A percentile compares a stretch with the other conserved stretches of the same genome.
These are phyloP conservation scores for Physocladia obscura DNA, from an alignment of 192 early-diverging fungal genomes.

Conservation along the genomic window DNA sequence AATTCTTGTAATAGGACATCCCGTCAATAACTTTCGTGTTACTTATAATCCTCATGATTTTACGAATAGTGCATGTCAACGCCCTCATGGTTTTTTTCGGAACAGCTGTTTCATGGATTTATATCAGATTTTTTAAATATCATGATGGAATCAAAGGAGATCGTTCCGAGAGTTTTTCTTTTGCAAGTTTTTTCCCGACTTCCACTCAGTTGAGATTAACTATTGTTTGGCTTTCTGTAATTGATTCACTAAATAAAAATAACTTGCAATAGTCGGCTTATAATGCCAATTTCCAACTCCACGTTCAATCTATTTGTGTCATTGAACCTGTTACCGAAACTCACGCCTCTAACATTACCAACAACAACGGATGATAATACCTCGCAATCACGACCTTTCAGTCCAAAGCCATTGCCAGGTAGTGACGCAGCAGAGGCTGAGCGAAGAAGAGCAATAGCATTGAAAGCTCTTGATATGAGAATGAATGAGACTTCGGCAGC, in stretches of 20 bases:
- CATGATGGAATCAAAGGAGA: slow-evolving; percentile 82
- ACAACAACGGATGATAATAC: neutral
- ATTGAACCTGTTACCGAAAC: slow-evolving; percentile 56
- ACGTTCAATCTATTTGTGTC: slow-evolving; percentile 60
- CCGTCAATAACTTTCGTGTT: too few species aligned
- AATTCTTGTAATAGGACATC: too few species aligned
- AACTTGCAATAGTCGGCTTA: slow-evolving; percentile 46
- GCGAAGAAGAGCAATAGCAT: slow-evolving; percentile 26
- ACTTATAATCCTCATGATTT: slow-evolving; percentile 40
- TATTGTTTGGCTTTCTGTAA: neutral
- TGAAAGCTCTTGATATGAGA: slow-evolving; percentile 27
- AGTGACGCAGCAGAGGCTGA: slow-evolving; percentile 28
- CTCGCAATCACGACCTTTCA: neutral
- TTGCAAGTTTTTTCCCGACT: slow-evolving; percentile 89
- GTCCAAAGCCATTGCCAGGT: slow-evolving; percentile 17
- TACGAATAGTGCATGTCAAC: slow-evolving; percentile 54
- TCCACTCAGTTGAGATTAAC: slow-evolving; percentile 59
- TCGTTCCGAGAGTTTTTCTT: slow-evolving; percentile 85
- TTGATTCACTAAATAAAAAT: neutral
- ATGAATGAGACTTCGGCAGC: slow-evolving; percentile 1
- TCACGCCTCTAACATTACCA: slow-evolving; percentile 13
- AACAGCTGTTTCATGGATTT: slow-evolving; percentile 74
- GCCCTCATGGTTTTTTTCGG: slow-evolving; percentile 75
- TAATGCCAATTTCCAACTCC: slow-evolving; percentile 64
- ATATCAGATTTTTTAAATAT: slow-evolving; percentile 80